Evolutionary conservation across 2,329 filamentous ascomycete species (phyloP), one percentile per base, ranked within the genome.

Genomic region (Xylariaceae sp.): DNA sequence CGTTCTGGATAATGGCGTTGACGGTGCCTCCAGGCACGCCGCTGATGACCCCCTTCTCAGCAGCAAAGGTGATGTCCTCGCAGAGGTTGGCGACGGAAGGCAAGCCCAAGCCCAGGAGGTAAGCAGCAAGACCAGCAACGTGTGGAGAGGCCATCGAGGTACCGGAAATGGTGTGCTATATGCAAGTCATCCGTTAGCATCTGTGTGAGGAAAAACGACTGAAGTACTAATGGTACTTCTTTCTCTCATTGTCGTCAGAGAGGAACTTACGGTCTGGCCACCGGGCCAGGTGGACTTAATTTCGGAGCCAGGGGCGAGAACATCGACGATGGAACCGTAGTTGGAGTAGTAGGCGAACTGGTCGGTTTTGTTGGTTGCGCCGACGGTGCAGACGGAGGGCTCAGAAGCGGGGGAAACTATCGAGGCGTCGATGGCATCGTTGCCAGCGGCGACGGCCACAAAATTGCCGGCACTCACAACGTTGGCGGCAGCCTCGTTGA

Each of bases 121-220:
- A 87, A 8, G 82, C 76, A 5, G 79, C 83, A n/a, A 88, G 68
- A 14, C 86, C 86, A 26, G 82, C 78, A 51, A 88, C 77, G 66
- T 87, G 85, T 1, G 86, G 85, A 9, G 78, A 73, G 1, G 86
- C 83, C 85, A 87, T 87, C 24, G 80, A 85, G 6, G 86, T 88
- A 41, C 86, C 86, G 9, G 77, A 80, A 65, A 85, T 76, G 21
- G 66, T 75, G 37, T 73, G n/a, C n/a, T n/a, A n/a, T 71, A 8
- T 68, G 76, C 19, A 78, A 76, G 19, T 17, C 7, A 21, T 40
- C 3, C 14, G 40, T 54, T 24, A 54, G 50, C 24, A 48, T 11
- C 6, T 2, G 19, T 28, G 21, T 43, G 39, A 49, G n/a, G n/a
- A n/a, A n/a, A n/a, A n/a, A n/a, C n/a, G n/a, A n/a, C n/a, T n/a